Evolutionary conservation across 2,329 filamentous ascomycete species (phyloP).

Genomic region (Exophiala lecanii-corni): DNA sequence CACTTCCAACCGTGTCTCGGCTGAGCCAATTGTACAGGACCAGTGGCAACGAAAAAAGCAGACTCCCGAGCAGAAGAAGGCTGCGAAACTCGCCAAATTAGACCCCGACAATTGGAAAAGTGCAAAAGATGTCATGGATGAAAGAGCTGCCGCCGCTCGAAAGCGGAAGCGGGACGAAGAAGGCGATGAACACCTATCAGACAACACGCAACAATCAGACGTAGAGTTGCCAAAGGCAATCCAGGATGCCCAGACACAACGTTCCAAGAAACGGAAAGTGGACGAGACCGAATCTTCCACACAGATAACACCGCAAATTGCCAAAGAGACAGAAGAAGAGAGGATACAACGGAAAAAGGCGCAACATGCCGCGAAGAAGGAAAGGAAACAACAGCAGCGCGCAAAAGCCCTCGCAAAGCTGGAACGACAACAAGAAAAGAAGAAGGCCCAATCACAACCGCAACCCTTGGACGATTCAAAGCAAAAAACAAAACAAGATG

Average conservation of each 20-base stretch:
- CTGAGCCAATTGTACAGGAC: no score
- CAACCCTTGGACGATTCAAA: neutral
- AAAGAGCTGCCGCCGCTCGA: slow-evolving; percentile 60
- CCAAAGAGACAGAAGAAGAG: slow-evolving; percentile 34
- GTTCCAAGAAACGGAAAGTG: slow-evolving; percentile 22
- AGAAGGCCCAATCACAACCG: slow-evolving; percentile 23
- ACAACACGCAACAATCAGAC: slow-evolving; percentile 12
- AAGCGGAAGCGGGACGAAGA: slow-evolving; percentile 75
- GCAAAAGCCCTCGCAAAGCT: slow-evolving; percentile 28
- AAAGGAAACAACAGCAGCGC: slow-evolving; percentile 36
- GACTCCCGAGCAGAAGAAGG: slow-evolving; percentile 79
- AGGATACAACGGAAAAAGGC: slow-evolving; percentile 38
- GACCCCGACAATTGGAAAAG: slow-evolving; percentile 87
- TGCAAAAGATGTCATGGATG: slow-evolving; percentile 89
- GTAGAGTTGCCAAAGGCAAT: slow-evolving; percentile 12
- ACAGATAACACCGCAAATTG: slow-evolving; percentile 8
- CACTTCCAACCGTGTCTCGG: no score
- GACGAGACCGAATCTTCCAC: slow-evolving; percentile 23
- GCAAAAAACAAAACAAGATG: slow-evolving; percentile 3
- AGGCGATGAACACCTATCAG: slow-evolving; percentile 45
- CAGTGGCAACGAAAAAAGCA: slow-evolving; percentile 97
- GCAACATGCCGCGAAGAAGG: slow-evolving; percentile 45
- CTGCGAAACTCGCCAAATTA: slow-evolving; percentile 80
- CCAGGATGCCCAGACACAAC: slow-evolving; percentile 12
- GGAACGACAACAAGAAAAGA: slow-evolving; percentile 38